Evolutionary conservation across 176 grass and related monocot species (phyloP).

Genomic region (Dactylis glomerata): DNA sequence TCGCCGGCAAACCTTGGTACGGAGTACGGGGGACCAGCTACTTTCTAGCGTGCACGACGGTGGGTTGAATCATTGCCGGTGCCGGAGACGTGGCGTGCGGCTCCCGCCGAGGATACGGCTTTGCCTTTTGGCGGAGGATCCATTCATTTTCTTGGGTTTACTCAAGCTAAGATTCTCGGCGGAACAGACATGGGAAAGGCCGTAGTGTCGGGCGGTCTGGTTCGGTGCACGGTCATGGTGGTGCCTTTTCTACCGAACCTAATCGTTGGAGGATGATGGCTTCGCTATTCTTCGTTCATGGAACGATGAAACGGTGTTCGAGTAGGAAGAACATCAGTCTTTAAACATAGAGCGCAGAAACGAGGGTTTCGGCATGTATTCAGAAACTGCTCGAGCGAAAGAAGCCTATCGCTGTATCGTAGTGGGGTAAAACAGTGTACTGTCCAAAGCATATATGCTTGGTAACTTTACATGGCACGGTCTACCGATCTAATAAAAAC

Average conservation of each 20-base stretch:
- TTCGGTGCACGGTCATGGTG: not conserved
- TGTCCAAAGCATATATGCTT: too few species aligned
- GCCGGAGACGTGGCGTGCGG: not conserved
- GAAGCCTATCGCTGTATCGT: too few species aligned
- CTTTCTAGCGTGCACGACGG: not conserved
- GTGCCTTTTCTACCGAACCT: not conserved
- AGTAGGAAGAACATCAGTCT: not conserved
- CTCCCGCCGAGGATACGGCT: not conserved
- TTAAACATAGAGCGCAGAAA: not conserved
- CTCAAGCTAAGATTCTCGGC: not conserved
- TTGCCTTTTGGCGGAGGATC: not conserved
- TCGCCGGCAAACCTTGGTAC: not conserved
- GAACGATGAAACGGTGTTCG: not conserved
- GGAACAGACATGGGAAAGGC: not conserved
- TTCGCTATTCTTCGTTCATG: not conserved
- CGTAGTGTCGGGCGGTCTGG: not conserved
- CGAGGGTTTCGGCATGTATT: not conserved
- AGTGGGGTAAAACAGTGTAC: too few species aligned
- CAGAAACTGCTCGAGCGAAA: too few species aligned
- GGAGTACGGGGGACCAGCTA: not conserved
- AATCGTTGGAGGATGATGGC: not conserved
- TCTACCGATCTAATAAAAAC: too few species aligned
- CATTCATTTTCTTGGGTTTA: not conserved
- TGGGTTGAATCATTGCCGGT: conserved; percentile 1
- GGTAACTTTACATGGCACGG: too few species aligned